phyloP scores from a whole-genome alignment of 441 rosid species.

The Manihot esculenta region DNA sequence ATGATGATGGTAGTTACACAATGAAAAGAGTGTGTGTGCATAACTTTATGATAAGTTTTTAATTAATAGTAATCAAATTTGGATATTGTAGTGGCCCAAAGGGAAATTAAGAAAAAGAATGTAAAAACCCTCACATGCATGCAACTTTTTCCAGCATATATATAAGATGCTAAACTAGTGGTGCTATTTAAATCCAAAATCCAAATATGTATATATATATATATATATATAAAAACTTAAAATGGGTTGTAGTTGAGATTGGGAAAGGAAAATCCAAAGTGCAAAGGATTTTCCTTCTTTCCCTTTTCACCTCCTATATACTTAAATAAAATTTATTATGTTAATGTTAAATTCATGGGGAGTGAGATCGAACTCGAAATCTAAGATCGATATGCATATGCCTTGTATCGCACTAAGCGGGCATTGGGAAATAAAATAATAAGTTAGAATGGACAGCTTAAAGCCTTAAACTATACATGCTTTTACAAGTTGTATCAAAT shows the following conservation, averaged over 20 bases:
- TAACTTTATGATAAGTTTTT: too few species aligned
- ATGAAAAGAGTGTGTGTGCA: constrained; percentile 4
- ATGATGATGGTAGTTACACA: constrained; percentile 1
- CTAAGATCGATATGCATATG: too few species aligned
- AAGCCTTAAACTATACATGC: too few species aligned
- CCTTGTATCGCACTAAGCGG: too few species aligned
- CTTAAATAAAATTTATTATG: too few species aligned
- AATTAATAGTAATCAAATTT: too few species aligned
- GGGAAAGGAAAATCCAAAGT: background rate
- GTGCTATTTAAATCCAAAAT: background rate
- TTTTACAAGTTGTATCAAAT: background rate
- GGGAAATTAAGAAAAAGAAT: background rate
- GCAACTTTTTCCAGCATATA: background rate
- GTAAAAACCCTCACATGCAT: background rate
- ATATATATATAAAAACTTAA: too few species aligned
- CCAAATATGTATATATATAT: background rate
- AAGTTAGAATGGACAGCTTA: too few species aligned
- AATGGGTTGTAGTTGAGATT: background rate
- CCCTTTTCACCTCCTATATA: too few species aligned
- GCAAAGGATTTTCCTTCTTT: constrained; percentile 13
- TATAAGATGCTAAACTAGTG: constrained; percentile 13
- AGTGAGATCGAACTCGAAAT: too few species aligned
- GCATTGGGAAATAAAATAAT: too few species aligned
- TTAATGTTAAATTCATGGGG: too few species aligned
- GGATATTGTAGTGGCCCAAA: background rate